Evolutionary conservation across 441 rosid genomes (phyloP).

Genomic region (Populus hybrid): DNA sequence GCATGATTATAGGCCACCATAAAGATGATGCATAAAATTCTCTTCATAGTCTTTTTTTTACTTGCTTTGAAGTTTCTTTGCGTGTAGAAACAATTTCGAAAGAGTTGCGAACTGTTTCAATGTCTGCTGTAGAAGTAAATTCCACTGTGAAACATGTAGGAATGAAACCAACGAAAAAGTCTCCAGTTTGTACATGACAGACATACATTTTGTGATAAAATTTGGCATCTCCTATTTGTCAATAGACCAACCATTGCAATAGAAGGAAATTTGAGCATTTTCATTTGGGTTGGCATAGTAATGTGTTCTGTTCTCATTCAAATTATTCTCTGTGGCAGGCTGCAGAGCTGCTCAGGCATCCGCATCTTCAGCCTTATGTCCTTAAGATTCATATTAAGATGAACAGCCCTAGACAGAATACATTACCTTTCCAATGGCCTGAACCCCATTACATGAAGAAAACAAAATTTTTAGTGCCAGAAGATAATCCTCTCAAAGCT

Average conservation of each 20-base stretch:
- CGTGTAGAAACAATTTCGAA: neutral
- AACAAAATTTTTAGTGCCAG: constrained; percentile 53
- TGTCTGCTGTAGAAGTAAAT: neutral
- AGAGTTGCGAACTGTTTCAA: neutral
- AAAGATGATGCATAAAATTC: neutral
- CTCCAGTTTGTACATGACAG: neutral
- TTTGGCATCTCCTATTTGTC: neutral
- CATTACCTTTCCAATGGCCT: constrained; percentile 65
- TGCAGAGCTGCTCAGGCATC: constrained; percentile 77
- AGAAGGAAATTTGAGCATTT: neutral
- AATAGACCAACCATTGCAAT: neutral
- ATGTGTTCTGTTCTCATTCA: constrained; percentile 13
- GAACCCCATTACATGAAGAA: constrained; percentile 51
- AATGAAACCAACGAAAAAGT: neutral
- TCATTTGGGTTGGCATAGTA: neutral
- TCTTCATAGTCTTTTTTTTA: neutral
- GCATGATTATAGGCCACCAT: neutral
- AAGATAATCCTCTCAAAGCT: constrained; percentile 26
- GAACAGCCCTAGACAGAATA: constrained; percentile 62
- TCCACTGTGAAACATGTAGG: neutral
- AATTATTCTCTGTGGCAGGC: constrained; percentile 49
- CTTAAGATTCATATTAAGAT: constrained; percentile 63
- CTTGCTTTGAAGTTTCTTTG: neutral
- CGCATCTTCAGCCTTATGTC: constrained; percentile 75
- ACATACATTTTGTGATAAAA: neutral